Percentiles rank a stretch among this genome's conserved stretches.
Evolutionary conservation across 2,329 filamentous ascomycete genomes (phyloP).

Genomic region (Paecilomyces variotii): DNA sequence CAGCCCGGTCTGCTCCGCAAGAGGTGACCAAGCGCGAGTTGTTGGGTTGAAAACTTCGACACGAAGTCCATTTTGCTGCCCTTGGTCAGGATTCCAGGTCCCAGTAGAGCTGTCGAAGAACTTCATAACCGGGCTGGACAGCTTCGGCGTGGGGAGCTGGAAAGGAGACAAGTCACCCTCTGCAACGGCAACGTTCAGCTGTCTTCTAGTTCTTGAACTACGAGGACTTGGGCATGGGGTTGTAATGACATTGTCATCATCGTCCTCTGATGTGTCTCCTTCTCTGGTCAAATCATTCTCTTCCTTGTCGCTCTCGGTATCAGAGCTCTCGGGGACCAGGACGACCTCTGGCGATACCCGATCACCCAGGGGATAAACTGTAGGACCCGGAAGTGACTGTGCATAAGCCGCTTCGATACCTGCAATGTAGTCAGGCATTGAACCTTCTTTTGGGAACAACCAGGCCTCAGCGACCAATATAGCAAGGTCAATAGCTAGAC

Average conservation of each 20-base stretch:
- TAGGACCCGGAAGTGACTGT: not conserved
- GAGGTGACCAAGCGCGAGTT: not conserved
- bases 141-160: not conserved
- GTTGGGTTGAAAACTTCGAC: not conserved
- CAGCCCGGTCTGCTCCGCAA: not conserved
- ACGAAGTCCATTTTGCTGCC: not conserved
- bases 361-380: not conserved
- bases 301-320: not conserved
- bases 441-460: constrained; percentile 8
- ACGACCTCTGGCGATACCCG: not conserved
- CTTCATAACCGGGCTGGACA: not conserved
- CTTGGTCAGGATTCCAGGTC: not conserved
- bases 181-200: not conserved
- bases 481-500: constrained; percentile 15
- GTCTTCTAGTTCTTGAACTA: not conserved
- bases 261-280: not conserved
- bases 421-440: constrained; percentile 7
- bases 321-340: not conserved
- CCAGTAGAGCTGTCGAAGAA: not conserved
- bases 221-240: not conserved
- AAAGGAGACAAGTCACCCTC: not conserved
- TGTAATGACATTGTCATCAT: not conserved
- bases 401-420: constrained; percentile 4
- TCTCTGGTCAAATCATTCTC: not conserved
- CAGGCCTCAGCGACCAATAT: constrained; percentile 14